Conservation (phyloP, 2,329 filamentous ascomycete genomes). For the Ceratocystis huliohia region DNA sequence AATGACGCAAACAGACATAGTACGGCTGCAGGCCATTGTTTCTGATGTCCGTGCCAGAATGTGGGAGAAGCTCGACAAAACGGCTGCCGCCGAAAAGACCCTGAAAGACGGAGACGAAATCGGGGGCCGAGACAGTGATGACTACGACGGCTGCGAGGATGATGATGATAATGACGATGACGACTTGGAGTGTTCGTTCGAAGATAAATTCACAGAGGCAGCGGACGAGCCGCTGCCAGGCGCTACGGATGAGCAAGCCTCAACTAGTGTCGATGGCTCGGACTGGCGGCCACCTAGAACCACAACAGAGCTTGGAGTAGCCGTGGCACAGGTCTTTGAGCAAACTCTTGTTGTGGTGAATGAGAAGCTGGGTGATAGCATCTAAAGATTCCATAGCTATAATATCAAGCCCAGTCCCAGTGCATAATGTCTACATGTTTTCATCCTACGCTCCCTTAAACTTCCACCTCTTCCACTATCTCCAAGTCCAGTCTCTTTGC, state of each 20-base stretch:
- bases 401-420: neutral
- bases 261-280: conserved; percentile 15
- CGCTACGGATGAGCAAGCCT: neutral
- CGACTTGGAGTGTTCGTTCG: conserved; percentile 24
- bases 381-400: neutral
- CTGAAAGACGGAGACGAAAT: neutral
- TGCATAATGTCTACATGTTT: neutral
- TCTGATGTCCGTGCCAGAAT: conserved; percentile 61
- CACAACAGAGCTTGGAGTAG: conserved; percentile 46
- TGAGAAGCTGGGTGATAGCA: conserved; percentile 44
- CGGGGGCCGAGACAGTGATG: neutral
- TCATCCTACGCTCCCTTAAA: conserved; percentile 23
- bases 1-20: conserved; percentile 57
- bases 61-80: conserved; percentile 27
- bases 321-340: conserved; percentile 66
- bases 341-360: conserved; percentile 64
- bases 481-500: conserved; percentile 12
- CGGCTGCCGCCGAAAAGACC: neutral
- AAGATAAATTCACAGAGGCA: conserved; percentile 29
- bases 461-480: conserved; percentile 1
- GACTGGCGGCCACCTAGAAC: conserved; percentile 16
- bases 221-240: conserved; percentile 26
- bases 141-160: neutral
- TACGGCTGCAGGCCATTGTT: conserved; percentile 69
- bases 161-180: conserved; percentile 12